These are phyloP conservation scores for Aureobasidium sp. DNA, from an alignment of 2,329 filamentous ascomycete genomes.

Conservation along the genomic window DNA sequence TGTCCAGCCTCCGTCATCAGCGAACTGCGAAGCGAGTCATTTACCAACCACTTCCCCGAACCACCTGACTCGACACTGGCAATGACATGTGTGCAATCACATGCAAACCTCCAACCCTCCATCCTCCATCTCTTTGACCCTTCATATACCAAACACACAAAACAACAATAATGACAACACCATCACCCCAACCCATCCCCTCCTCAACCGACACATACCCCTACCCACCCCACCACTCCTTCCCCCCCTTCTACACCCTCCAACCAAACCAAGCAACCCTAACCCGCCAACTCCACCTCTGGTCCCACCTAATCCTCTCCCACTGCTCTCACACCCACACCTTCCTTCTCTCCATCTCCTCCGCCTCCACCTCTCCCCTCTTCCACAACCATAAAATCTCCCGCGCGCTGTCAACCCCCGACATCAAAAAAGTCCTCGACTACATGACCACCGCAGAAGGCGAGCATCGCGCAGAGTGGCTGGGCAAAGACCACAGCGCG, in stretches of 20 bases:
- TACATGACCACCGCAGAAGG: conserved; percentile 50
- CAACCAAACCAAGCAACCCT: conserved; percentile 68
- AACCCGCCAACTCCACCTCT: conserved; percentile 72
- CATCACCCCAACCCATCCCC: not conserved
- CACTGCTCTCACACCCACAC: conserved; percentile 75
- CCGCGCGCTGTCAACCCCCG: conserved; percentile 44
- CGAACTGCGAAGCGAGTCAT: not conserved
- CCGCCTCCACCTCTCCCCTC: conserved; percentile 51
- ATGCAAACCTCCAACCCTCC: not conserved
- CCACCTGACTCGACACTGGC: not conserved
- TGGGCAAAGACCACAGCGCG: conserved; percentile 47
- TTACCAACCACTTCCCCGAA: not conserved
- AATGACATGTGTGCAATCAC: not conserved
- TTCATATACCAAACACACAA: no score
- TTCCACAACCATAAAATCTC: conserved; percentile 44
- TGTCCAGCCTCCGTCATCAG: not conserved
- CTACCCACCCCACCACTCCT: conserved; percentile 54
- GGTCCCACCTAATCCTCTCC: conserved; percentile 75
- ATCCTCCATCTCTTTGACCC: not conserved
- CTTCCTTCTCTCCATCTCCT: conserved; percentile 64
- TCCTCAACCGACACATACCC: conserved; percentile 25
- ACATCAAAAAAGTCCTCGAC: conserved; percentile 48
- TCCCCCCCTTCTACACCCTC: conserved; percentile 79
- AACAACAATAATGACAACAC: not conserved
- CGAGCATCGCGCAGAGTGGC: conserved; percentile 59